Base-by-base conservation (phyloP, 805 yeast species). In the Candida boidinii region DNA sequence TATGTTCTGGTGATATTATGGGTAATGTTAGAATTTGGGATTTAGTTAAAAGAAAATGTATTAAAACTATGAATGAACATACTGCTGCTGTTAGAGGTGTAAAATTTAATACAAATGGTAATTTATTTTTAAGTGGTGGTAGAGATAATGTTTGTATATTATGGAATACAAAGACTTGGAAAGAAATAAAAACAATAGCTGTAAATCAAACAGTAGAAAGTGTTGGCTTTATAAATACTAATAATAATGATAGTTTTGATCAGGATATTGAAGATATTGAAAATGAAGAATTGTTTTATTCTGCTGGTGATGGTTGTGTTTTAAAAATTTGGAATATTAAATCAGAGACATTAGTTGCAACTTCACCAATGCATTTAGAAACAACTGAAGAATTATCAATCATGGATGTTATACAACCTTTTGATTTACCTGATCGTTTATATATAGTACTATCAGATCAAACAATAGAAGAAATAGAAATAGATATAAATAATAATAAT, bases 81-180 rank as follows among this genome's bases (percentile, higher is more conserved):
- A 70, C 68, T 6, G 69, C 84, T 17, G 90, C 95, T 0, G 90
- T 92, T 2, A 73, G 97, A 55, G 95, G 95, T 0, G 58, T 90
- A 10, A 83, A 74, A 14, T 80, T 88, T 45, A 56, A 58, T 37
- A 46, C 46, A 1, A 65, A 62, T 22, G 85, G 81, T 9, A 61
- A 63, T 15, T 52, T 62, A 20, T 66, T 92, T 35, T 55, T 87
- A 19, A 75, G 82, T 42, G 96, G 94, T 43, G 96, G 96, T 23
- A 72, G 99, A 59, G 98, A 92, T 54, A 80, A 79, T 47, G 66
- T 88, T 26, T 72, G 70, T 36, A 68, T 77, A 41, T 56, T 73
- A 31, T 86, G 76, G 66, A 68, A 66, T 46, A 58, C 73, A 6
- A 66, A 60, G 32, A 66, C 52, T 35, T 69, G 66, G 44, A 77